Evolutionary conservation across 2,329 filamentous ascomycete genomes (phyloP).

Genomic region (Furcasterigmium sp.): DNA sequence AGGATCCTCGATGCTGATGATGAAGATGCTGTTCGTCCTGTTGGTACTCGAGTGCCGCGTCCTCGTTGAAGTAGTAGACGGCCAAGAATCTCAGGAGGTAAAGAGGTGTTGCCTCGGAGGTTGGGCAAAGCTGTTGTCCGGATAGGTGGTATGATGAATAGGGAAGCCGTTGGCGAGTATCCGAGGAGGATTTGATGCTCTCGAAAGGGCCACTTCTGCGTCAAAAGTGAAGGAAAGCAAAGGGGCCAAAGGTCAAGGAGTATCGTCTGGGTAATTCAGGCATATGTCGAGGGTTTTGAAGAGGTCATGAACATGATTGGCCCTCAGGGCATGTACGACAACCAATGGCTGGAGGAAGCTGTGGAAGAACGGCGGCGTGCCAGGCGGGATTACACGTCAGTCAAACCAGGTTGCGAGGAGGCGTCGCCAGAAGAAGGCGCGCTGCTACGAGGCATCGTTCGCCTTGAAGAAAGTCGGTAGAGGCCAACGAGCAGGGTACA

Average conservation of each 20-base stretch:
- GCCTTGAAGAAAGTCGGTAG: slow-evolving; percentile 24
- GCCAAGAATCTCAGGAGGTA: no score
- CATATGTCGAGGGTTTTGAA: slow-evolving; percentile 32
- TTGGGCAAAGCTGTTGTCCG: no score
- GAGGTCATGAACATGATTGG: slow-evolving; percentile 41
- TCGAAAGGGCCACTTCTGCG: slow-evolving; percentile 18
- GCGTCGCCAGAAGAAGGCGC: slow-evolving; percentile 25
- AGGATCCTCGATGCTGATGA: no score
- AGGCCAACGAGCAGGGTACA: slow-evolving; percentile 21
- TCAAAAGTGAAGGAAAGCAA: slow-evolving; percentile 23
- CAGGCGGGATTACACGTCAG: slow-evolving; percentile 29
- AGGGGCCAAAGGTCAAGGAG: slow-evolving; percentile 14
- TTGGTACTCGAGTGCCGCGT: no score
- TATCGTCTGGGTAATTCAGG: slow-evolving; percentile 24
- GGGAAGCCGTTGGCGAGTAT: no score
- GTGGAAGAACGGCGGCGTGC: slow-evolving; percentile 21
- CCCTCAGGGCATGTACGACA: slow-evolving; percentile 20
- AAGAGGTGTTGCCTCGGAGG: no score
- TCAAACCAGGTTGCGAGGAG: slow-evolving; percentile 30
- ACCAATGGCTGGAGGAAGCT: slow-evolving; percentile 33
- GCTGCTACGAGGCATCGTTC: slow-evolving; percentile 31
- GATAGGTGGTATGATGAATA: no score
- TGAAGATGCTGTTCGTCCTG: no score
- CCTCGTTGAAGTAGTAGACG: no score
- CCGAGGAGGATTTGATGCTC: no score